Conservation (phyloP, 2,329 filamentous ascomycete species). For the Mycosphaerella arachidis region DNA sequence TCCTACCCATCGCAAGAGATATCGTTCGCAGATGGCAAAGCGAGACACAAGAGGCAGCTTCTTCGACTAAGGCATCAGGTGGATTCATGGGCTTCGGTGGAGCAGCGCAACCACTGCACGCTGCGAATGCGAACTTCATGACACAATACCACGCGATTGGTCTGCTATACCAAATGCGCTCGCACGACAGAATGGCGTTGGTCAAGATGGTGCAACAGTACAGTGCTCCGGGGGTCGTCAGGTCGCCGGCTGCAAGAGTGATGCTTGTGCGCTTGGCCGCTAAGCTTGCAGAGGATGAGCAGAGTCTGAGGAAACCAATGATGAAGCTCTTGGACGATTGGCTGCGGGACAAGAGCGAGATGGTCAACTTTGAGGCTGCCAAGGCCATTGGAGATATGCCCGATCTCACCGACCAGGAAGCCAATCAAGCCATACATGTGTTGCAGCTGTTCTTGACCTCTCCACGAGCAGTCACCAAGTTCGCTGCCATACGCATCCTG, state of each 20-base stretch:
- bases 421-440: constrained; percentile 87
- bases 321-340: constrained; percentile 93
- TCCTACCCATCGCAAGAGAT: constrained; percentile 91
- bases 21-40: constrained; percentile 97
- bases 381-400: constrained; percentile 96
- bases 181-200: constrained; percentile 94
- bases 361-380: constrained; percentile 98
- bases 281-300: constrained; percentile 90
- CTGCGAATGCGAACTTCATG: constrained; percentile 87
- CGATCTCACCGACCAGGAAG: constrained; percentile 87
- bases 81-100: constrained; percentile 91
- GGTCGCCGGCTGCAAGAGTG: constrained; percentile 88
- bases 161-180: constrained; percentile 94
- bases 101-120: constrained; percentile 64
- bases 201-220: constrained; percentile 99
- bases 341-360: constrained; percentile 97
- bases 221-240: constrained; percentile 81
- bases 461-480: constrained; percentile 92
- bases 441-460: constrained; percentile 96
- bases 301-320: constrained; percentile 87
- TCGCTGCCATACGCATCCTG: constrained; percentile 91
- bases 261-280: constrained; percentile 90
- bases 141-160: constrained; percentile 98
- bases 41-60: constrained; percentile 94
- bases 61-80: constrained; percentile 80